These are phyloP conservation scores for Aspergillus ochraceus DNA, from an alignment of 2,329 filamentous ascomycete genomes.

Conservation along the genomic window DNA sequence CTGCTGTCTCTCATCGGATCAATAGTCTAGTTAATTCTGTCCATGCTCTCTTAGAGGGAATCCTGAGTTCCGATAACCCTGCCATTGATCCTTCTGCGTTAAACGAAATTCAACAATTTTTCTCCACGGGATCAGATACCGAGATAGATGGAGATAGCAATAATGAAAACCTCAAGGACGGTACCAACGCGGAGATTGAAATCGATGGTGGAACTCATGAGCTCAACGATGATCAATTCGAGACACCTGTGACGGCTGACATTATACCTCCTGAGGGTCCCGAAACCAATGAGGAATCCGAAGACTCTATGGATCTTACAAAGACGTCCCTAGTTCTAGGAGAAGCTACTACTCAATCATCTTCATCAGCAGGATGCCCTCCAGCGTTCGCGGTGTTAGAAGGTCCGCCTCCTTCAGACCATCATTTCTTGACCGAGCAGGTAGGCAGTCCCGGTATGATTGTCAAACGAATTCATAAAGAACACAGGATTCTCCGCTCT, in stretches of 20 bases:
- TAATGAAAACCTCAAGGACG: no score
- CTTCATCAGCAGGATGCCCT: slow-evolving; percentile 21
- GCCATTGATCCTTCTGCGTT: slow-evolving; percentile 35
- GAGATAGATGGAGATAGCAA: neutral
- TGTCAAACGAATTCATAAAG: slow-evolving; percentile 55
- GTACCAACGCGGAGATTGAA: neutral
- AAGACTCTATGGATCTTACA: neutral
- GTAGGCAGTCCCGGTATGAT: slow-evolving; percentile 16
- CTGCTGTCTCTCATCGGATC: neutral
- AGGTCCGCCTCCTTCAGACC: slow-evolving; percentile 41
- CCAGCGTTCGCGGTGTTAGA: slow-evolving; percentile 44
- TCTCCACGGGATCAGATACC: slow-evolving; percentile 33
- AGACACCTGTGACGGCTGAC: slow-evolving; percentile 11
- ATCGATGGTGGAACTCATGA: neutral
- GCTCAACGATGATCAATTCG: neutral
- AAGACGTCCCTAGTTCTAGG: neutral
- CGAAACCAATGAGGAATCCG: neutral
- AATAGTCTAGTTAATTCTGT: no score
- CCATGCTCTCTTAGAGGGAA: no score
- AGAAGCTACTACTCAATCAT: neutral
- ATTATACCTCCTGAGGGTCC: slow-evolving; percentile 4
- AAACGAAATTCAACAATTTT: slow-evolving; percentile 44
- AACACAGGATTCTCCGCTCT: slow-evolving; percentile 57
- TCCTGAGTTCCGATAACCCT: neutral
- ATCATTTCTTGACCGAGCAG: slow-evolving; percentile 42